These are phyloP conservation scores for Madurella fahalii DNA, from an alignment of 2,329 filamentous ascomycete species.

Conservation along the genomic window DNA sequence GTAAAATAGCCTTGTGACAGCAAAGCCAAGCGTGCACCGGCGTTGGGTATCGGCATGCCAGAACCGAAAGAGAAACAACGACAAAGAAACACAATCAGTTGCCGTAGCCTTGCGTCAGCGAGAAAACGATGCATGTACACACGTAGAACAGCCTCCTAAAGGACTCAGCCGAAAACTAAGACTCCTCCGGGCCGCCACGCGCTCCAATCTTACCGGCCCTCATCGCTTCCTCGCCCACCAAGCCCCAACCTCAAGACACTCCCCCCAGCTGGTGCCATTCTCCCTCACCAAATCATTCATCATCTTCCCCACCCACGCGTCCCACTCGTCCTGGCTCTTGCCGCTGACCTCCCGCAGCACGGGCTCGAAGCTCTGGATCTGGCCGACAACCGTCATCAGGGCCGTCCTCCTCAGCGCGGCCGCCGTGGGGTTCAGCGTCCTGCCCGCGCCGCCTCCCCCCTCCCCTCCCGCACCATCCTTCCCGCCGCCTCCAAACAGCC, in stretches of 20 bases:
- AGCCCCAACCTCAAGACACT: slow-evolving; percentile 81
- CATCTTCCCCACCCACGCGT: slow-evolving; percentile 83
- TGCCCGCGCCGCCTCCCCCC: slow-evolving; percentile 34
- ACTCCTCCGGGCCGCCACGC: too few species aligned
- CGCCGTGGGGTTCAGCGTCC: slow-evolving; percentile 62
- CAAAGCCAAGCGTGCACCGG: background rate
- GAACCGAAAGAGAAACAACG: background rate
- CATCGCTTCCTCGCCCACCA: slow-evolving; percentile 78
- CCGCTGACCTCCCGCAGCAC: slow-evolving; percentile 75
- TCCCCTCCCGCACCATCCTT: slow-evolving; percentile 14
- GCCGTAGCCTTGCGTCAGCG: background rate
- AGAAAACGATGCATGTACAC: background rate
- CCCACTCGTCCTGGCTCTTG: slow-evolving; percentile 90
- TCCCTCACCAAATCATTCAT: slow-evolving; percentile 78
- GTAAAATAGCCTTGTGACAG: background rate
- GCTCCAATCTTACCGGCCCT: slow-evolving; percentile 1
- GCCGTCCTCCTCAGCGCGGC: slow-evolving; percentile 72
- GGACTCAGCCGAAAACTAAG: too few species aligned
- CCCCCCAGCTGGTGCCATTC: slow-evolving; percentile 73
- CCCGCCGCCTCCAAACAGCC: slow-evolving; percentile 33
- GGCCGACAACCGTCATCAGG: slow-evolving; percentile 73
- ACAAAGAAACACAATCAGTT: background rate
- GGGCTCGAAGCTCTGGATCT: slow-evolving; percentile 82
- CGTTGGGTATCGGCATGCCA: background rate
- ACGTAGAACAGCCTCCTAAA: too few species aligned